phyloP scores from a whole-genome alignment of 108 stramenopile species.

The Fistulifera pelliculosa region DNA sequence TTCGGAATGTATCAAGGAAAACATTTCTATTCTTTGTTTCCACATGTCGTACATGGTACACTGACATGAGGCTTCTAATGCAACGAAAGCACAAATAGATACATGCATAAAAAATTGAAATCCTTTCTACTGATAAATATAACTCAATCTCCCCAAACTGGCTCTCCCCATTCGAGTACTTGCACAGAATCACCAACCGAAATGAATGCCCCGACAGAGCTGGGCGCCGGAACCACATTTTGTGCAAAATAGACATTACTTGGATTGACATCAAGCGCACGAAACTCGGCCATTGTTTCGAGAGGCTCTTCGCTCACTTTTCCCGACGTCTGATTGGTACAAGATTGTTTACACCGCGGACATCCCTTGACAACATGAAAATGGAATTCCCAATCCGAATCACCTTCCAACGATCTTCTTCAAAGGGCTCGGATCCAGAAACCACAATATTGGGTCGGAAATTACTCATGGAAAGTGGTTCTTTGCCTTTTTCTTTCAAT shows the following conservation, averaged over 20 bases:
- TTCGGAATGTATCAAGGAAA: too few relatives aligned
- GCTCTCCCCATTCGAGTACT: slow-evolving; percentile 74
- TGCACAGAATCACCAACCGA: slow-evolving; percentile 30
- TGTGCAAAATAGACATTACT: slow-evolving; percentile 70
- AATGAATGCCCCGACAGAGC: slow-evolving; percentile 39
- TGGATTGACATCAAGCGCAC: slow-evolving; percentile 30
- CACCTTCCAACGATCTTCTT: slow-evolving; percentile 81
- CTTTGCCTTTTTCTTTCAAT: slow-evolving; percentile 39
- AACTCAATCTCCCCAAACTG: slow-evolving; percentile 26
- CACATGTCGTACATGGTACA: too few relatives aligned
- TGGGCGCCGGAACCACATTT: slow-evolving; percentile 45
- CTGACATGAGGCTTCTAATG: too few relatives aligned
- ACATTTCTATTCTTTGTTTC: too few relatives aligned
- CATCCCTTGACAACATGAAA: slow-evolving; percentile 77
- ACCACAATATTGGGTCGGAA: slow-evolving; percentile 84
- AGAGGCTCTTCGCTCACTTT: slow-evolving; percentile 54
- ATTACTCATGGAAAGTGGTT: slow-evolving; percentile 54
- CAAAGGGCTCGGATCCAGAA: slow-evolving; percentile 51
- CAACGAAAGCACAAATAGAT: too few relatives aligned
- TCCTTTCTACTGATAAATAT: too few relatives aligned
- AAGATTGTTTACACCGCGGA: slow-evolving; percentile 79
- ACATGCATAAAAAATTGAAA: too few relatives aligned
- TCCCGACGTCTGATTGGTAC: slow-evolving; percentile 75
- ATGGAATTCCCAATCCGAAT: slow-evolving; percentile 49
- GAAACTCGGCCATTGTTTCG: slow-evolving; percentile 56